A percentile compares a stretch with the other conserved stretches of the same genome.
These are phyloP conservation scores for Alternaria sp. DNA, from an alignment of 2,329 filamentous ascomycete genomes.

Conservation along the genomic window DNA sequence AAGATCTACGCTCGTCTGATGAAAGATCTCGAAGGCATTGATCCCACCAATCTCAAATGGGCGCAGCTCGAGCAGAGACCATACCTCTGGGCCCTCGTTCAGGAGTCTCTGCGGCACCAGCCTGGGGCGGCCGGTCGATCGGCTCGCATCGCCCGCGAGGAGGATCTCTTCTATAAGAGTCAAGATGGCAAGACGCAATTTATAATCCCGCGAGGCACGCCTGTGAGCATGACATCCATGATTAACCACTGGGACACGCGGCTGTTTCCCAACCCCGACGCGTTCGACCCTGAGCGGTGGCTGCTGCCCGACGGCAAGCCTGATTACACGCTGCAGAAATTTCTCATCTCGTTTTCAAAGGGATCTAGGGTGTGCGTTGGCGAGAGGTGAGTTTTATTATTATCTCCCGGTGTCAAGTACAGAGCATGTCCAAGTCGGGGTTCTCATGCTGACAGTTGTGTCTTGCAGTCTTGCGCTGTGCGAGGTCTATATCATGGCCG, in stretches of 20 bases:
- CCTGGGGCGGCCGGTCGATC: slow-evolving; percentile 39
- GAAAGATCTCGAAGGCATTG: slow-evolving; percentile 34
- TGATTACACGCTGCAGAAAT: slow-evolving; percentile 33
- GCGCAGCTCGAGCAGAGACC: slow-evolving; percentile 43
- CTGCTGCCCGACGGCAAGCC: slow-evolving; percentile 31
- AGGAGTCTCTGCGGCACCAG: slow-evolving; percentile 50
- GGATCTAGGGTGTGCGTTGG: slow-evolving; percentile 44
- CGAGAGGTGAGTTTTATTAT: slow-evolving; percentile 24
- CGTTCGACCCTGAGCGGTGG: slow-evolving; percentile 49
- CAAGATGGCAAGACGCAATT: slow-evolving; percentile 32
- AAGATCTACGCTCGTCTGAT: no score
- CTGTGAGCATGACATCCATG: slow-evolving; percentile 42
- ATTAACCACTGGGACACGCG: slow-evolving; percentile 46
- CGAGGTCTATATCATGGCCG: slow-evolving; percentile 39
- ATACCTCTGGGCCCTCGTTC: slow-evolving; percentile 45
- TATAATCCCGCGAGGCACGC: slow-evolving; percentile 38
- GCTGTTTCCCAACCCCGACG: slow-evolving; percentile 39
- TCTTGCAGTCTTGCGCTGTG: slow-evolving; percentile 29
- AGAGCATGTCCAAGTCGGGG: no score
- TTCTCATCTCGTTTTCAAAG: slow-evolving; percentile 40
- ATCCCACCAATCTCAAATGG: slow-evolving; percentile 36
- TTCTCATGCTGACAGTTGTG: no score
- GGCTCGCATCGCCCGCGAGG: slow-evolving; percentile 30
- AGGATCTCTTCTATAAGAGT: slow-evolving; percentile 33
- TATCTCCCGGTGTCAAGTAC: no score